Base-by-base conservation (phyloP, 345 rosid genomes). In the Lagerstroemia speciosa region DNA sequence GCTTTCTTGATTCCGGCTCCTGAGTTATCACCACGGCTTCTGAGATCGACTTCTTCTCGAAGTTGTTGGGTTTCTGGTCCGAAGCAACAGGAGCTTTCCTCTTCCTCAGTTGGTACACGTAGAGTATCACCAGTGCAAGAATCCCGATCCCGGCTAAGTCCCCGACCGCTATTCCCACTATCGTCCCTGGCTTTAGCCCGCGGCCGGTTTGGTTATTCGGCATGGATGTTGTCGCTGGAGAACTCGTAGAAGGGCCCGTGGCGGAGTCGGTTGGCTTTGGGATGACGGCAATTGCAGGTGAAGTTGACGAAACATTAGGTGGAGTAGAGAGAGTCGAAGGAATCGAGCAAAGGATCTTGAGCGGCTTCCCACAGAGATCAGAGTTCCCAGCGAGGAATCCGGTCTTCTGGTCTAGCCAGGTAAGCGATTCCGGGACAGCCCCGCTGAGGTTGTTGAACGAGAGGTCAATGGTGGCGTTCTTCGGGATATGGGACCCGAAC, bases 401-500 rank as follows among this genome's bases (percentile, higher is more conserved):
- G 0, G 69, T 67, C 74, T 84, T 90, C 77, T 86, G 96, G 72
- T 86, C 83, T 3, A 77, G 78, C 83, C 86, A 62, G 65, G 87
- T 60, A n/a, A 33, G 71, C 17, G 93, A 75, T 60, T 64, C 76
- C 3, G 98, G 98, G 41, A 93, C 87, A 60, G 89, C 77, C 27
- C 97, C 98, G 20, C 92, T 90, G 16, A 93, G 79, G 68, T 89
- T 90, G 80, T 93, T 93, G 80, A 87, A 90, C 0, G 97, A 87
- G 67, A 93, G 82, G 77, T 93, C 97, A 37, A 90, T 41, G 27
- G 88, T 85, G 22, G 86, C 79, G 58, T 82, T 87, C 27, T 53
- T 72, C 22, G 96, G 88, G 43, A 89, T 64, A n/a, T 74, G 69
- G 68, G 80, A 72, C 8, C 85, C 89, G 70, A 93, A 93, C 14